phyloP scores from a whole-genome alignment of 2,329 filamentous ascomycete species.

The Clathrospora elynae region DNA sequence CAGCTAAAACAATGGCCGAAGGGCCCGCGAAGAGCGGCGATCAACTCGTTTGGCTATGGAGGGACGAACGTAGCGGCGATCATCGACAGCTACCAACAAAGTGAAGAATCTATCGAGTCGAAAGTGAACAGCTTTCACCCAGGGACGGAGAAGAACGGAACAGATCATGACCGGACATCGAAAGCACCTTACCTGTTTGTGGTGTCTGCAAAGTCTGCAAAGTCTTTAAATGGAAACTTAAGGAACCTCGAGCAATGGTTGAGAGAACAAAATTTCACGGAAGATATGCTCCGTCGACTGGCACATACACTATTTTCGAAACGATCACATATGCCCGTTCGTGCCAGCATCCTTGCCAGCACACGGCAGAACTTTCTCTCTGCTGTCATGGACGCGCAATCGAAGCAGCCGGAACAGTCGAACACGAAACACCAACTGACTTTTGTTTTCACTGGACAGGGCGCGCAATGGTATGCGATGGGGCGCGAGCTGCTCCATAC shows the following conservation, averaged over 20 bases:
- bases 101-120: neutral
- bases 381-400: neutral
- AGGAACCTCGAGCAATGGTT: too few species aligned
- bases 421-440: neutral
- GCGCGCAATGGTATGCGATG: conserved; percentile 8
- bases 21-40: conserved; percentile 13
- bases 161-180: too few species aligned
- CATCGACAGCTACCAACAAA: neutral
- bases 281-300: too few species aligned
- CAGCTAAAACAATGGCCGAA: conserved; percentile 21
- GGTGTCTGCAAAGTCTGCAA: too few species aligned
- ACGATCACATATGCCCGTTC: neutral
- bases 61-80: conserved; percentile 19
- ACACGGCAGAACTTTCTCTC: neutral
- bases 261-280: too few species aligned
- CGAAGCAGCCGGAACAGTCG: neutral
- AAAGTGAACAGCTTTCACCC: neutral
- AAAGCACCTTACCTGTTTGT: too few species aligned
- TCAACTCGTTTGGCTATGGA: conserved; percentile 31
- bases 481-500: conserved; percentile 3
- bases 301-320: too few species aligned
- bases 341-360: neutral
- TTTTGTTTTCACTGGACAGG: conserved; percentile 6
- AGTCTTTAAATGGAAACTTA: too few species aligned
- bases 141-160: too few species aligned